Evolutionary conservation across 2,329 filamentous ascomycete species (phyloP).

Genomic region (Sporothrix luriei): DNA sequence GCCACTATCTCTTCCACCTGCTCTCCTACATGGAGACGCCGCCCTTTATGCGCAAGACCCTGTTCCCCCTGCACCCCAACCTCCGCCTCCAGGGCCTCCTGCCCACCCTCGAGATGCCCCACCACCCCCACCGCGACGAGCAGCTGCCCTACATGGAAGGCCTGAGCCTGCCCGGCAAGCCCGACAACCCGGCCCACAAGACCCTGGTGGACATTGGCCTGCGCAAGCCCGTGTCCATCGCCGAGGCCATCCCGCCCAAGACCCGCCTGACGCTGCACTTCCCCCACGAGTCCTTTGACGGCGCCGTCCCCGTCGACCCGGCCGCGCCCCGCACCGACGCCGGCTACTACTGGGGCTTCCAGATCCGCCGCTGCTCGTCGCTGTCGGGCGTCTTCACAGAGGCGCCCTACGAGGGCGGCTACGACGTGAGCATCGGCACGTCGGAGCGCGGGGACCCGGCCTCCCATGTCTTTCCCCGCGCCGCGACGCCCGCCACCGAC

Average conservation of each 20-base stretch:
- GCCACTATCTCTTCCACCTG: constrained; percentile 77
- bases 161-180: constrained; percentile 58
- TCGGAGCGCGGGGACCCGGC: constrained; percentile 70
- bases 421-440: constrained; percentile 81
- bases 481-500: constrained; percentile 43
- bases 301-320: constrained; percentile 66
- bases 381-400: constrained; percentile 78
- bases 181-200: constrained; percentile 46
- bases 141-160: constrained; percentile 82
- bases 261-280: constrained; percentile 75
- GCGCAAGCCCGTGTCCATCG: constrained; percentile 58
- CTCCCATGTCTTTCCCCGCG: constrained; percentile 50
- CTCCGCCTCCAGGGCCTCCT: constrained; percentile 71
- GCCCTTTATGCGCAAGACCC: constrained; percentile 72
- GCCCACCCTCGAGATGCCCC: constrained; percentile 80
- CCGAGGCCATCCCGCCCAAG: constrained; percentile 65
- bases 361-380: constrained; percentile 64
- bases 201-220: constrained; percentile 63
- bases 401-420: constrained; percentile 72
- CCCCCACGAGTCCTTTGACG: constrained; percentile 49
- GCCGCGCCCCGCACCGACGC: constrained; percentile 69
- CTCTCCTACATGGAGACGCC: constrained; percentile 83
- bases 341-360: constrained; percentile 88
- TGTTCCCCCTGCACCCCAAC: constrained; percentile 81
- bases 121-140: constrained; percentile 75